Conservation (phyloP, 176 grass and related monocot genomes). For the Musa itinerans region DNA sequence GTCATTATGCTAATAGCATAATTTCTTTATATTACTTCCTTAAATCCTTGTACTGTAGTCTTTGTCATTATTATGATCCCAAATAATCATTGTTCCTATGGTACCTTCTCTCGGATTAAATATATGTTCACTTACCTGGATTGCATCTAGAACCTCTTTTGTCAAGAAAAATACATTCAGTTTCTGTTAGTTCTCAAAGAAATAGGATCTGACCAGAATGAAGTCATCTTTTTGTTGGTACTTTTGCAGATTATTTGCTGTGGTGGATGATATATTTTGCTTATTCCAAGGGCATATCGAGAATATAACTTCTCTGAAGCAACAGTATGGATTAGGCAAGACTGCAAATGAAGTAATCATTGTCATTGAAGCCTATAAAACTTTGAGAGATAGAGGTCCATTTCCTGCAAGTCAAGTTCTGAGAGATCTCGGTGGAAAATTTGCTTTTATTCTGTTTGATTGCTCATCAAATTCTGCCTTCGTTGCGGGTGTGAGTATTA, state of each 20-base stretch:
- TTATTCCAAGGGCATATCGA: slow-evolving; percentile 80
- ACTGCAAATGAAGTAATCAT: slow-evolving; percentile 75
- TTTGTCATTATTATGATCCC: no score
- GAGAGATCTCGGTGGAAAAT: slow-evolving; percentile 80
- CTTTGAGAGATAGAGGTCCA: slow-evolving; percentile 73
- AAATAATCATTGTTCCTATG: no score
- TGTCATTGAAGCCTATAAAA: slow-evolving; percentile 77
- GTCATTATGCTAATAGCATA: no score
- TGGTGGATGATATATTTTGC: slow-evolving; percentile 84
- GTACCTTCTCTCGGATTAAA: no score
- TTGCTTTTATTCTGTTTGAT: slow-evolving; percentile 65
- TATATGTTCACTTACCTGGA: no score
- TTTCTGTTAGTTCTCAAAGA: no score
- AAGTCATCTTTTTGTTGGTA: slow-evolving; percentile 3
- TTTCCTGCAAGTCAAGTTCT: slow-evolving; percentile 70
- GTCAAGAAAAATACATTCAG: no score
- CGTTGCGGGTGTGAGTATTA: slow-evolving; percentile 55
- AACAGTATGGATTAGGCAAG: slow-evolving; percentile 76
- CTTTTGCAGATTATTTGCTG: slow-evolving; percentile 54
- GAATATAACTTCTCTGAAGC: slow-evolving; percentile 75
- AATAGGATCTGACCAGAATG: no score
- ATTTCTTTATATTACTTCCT: no score
- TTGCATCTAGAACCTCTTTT: no score
- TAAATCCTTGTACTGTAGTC: no score
- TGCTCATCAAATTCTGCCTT: slow-evolving; percentile 60